These are phyloP conservation scores for Globisporangium middletonii DNA, from an alignment of 352 stramenopile species.

Conservation along the genomic window DNA sequence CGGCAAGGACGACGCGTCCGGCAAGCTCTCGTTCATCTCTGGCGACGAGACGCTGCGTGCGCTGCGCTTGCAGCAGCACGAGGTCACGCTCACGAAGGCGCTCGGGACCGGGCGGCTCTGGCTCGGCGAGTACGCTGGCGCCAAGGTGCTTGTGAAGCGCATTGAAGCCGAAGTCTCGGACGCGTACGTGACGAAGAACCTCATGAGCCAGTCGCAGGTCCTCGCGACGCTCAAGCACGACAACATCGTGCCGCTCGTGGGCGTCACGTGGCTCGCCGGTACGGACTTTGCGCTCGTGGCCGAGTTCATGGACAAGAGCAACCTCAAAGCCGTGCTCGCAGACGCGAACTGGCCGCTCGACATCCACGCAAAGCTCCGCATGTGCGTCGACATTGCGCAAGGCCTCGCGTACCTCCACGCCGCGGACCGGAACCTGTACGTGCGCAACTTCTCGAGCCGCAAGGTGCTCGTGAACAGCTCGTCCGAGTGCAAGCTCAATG, in stretches of 20 bases:
- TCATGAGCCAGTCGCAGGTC: slow-evolving; percentile 47
- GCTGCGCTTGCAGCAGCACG: slow-evolving; percentile 39
- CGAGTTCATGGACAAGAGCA: slow-evolving; percentile 74
- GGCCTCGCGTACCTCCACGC: slow-evolving; percentile 60
- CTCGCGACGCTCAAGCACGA: slow-evolving; percentile 48
- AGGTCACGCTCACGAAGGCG: slow-evolving; percentile 46
- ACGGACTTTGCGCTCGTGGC: slow-evolving; percentile 70
- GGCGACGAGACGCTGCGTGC: slow-evolving; percentile 56
- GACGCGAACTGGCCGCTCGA: slow-evolving; percentile 49
- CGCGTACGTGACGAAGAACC: slow-evolving; percentile 47
- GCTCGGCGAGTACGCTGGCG: slow-evolving; percentile 45
- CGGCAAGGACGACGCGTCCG: slow-evolving; percentile 30
- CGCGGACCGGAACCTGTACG: slow-evolving; percentile 34
- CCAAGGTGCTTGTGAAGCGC: slow-evolving; percentile 68
- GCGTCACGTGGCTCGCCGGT: slow-evolving; percentile 62
- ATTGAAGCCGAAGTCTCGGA: slow-evolving; percentile 61
- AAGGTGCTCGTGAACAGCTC: slow-evolving; percentile 52
- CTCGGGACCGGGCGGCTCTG: slow-evolving; percentile 43
- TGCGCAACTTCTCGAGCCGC: slow-evolving; percentile 41
- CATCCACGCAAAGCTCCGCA: slow-evolving; percentile 45
- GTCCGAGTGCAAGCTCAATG: slow-evolving; percentile 45
- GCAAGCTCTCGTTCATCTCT: slow-evolving; percentile 60
- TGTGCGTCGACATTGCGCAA: slow-evolving; percentile 57
- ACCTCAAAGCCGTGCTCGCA: slow-evolving; percentile 47
- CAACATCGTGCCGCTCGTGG: slow-evolving; percentile 60